These are phyloP conservation scores for Neofusicoccum kwambonambiense DNA, from an alignment of 2,329 filamentous ascomycete species.

Conservation along the genomic window DNA sequence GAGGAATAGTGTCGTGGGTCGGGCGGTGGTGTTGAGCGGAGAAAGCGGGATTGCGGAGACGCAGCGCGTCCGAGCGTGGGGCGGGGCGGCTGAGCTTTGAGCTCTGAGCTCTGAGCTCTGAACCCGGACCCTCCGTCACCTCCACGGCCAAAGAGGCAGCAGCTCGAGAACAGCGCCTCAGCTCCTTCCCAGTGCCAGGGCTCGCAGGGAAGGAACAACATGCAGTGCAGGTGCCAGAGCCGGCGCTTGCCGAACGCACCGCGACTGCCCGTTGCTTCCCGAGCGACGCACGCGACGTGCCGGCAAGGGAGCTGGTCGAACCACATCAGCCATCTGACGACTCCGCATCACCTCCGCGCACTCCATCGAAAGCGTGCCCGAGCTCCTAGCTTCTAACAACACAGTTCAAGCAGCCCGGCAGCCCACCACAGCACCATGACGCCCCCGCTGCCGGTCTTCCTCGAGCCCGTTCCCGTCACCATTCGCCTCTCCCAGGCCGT, in stretches of 20 bases:
- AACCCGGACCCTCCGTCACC: too few species aligned
- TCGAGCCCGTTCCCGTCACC: constrained; percentile 26
- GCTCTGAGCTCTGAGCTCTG: too few species aligned
- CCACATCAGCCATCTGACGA: neutral
- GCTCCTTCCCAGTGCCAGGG: neutral
- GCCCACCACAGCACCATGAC: neutral
- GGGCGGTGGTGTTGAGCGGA: too few species aligned
- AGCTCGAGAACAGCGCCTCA: neutral
- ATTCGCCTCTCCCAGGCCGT: constrained; percentile 51
- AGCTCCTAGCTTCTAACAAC: too few species aligned
- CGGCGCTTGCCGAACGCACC: neutral
- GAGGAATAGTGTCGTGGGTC: neutral
- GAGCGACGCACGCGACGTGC: too few species aligned
- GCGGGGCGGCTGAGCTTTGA: too few species aligned
- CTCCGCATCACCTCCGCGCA: neutral
- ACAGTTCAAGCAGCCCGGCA: neutral
- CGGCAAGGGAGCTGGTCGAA: neutral
- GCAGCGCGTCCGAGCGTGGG: neutral
- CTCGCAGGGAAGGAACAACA: neutral
- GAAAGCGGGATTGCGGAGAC: neutral
- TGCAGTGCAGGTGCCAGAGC: neutral
- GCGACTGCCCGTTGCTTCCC: neutral
- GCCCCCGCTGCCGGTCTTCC: neutral
- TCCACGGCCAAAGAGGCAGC: too few species aligned
- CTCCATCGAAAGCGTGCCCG: neutral